Conservation (phyloP, 2,329 filamentous ascomycete species). For the Biscogniauxia sp. region DNA sequence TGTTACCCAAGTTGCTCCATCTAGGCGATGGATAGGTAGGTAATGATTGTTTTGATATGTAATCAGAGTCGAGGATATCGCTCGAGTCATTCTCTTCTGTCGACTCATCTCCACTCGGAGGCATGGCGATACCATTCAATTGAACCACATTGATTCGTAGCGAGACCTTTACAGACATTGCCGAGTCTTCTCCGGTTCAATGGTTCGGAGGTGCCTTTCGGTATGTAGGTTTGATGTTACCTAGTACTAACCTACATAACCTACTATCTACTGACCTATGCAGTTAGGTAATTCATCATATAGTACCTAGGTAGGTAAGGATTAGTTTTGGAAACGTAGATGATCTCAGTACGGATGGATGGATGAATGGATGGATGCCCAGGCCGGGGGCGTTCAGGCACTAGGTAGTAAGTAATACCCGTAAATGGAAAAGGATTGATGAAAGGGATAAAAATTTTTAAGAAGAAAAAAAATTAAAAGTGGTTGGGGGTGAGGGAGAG, state of each 20-base stretch:
- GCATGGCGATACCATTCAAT: background rate
- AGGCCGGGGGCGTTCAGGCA: background rate
- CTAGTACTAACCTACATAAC: too few relatives aligned
- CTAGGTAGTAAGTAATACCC: too few relatives aligned
- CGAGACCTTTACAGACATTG: background rate
- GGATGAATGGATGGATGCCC: too few relatives aligned
- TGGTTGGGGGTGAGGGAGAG: constrained; percentile 7
- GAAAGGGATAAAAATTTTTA: too few relatives aligned
- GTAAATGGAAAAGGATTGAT: background rate
- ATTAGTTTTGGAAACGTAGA: background rate
- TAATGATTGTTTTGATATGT: background rate
- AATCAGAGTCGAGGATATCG: background rate
- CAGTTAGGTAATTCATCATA: background rate
- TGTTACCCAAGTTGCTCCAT: background rate
- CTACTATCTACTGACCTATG: too few relatives aligned
- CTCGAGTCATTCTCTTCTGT: background rate
- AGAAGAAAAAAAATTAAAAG: too few relatives aligned
- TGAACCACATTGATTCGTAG: background rate
- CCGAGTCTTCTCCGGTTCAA: background rate
- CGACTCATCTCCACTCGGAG: background rate
- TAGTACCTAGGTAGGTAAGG: too few relatives aligned
- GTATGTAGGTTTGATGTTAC: too few relatives aligned
- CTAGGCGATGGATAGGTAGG: background rate
- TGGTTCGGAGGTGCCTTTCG: background rate
- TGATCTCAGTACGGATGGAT: background rate